A percentile compares a stretch with the other conserved stretches of the same genome.
Evolutionary conservation across 2,329 filamentous ascomycete species (phyloP).

Genomic region (Alternaria angustiovoidea): DNA sequence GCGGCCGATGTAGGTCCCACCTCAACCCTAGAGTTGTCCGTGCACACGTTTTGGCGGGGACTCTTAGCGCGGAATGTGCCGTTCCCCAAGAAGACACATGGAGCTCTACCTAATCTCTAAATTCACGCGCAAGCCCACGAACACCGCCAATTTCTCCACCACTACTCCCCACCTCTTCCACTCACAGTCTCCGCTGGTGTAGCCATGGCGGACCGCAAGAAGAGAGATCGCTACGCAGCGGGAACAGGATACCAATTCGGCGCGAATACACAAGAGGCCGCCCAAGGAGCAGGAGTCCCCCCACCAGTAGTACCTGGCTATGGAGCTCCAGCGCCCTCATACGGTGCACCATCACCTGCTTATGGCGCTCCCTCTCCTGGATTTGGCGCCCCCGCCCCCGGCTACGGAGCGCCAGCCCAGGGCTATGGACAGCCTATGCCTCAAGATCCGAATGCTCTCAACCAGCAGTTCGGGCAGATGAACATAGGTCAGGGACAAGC

Average conservation of each 20-base stretch:
- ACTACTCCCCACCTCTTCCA: conserved; percentile 16
- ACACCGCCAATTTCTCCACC: conserved; percentile 17
- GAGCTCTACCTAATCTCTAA: conserved; percentile 38
- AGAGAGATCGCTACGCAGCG: conserved; percentile 94
- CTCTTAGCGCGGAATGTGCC: conserved; percentile 40
- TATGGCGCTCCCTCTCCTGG: conserved; percentile 51
- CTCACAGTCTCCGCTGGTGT: conserved; percentile 22
- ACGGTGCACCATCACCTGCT: conserved; percentile 45
- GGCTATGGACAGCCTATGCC: conserved; percentile 56
- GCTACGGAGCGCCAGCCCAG: conserved; percentile 44
- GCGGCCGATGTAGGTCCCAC: conserved; percentile 8
- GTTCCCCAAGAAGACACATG: conserved; percentile 49
- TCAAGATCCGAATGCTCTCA: conserved; percentile 70
- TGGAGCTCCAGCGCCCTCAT: conserved; percentile 51
- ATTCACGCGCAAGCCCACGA: conserved; percentile 31
- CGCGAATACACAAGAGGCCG: conserved; percentile 73
- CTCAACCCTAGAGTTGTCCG: conserved; percentile 20
- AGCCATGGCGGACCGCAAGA: conserved; percentile 64
- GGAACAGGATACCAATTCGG: conserved; percentile 95
- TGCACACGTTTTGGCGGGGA: conserved; percentile 33
- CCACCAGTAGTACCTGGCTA: conserved; percentile 29
- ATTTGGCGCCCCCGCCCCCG: conserved; percentile 33
- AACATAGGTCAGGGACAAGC: conserved; percentile 62
- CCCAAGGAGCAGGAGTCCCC: conserved; percentile 59
- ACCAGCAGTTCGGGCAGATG: conserved; percentile 83